These are phyloP conservation scores for Ogataea dorogensis DNA, from an alignment of 805 yeast genomes.

Conservation along the genomic window DNA sequence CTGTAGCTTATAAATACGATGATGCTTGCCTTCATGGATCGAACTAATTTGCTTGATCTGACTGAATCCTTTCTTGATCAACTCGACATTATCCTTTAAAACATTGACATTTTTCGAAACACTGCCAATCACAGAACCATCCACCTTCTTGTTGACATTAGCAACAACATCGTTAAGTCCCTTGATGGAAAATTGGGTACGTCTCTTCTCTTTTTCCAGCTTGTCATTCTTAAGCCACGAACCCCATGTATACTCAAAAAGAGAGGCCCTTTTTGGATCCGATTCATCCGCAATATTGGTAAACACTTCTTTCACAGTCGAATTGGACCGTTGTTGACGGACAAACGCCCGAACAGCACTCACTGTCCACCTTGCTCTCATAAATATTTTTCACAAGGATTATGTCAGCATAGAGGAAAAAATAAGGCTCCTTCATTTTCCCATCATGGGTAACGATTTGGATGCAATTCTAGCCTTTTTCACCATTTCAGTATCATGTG, in stretches of 20 bases:
- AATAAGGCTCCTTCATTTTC: background rate
- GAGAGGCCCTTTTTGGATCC: conserved; percentile 67
- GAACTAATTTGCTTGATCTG: conserved; percentile 72
- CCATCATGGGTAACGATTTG: background rate
- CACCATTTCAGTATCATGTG: conserved; percentile 32
- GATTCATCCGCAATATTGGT: conserved; percentile 59
- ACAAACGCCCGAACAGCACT: conserved; percentile 3
- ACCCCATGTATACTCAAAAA: conserved; percentile 93
- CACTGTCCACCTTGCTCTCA: conserved; percentile 9
- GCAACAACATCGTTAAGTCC: conserved; percentile 62
- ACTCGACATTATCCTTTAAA: conserved; percentile 22
- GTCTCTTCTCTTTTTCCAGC: conserved; percentile 69
- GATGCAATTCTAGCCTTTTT: background rate
- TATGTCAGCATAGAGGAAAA: conserved; percentile 7
- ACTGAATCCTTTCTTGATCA: conserved; percentile 19
- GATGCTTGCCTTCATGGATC: conserved; percentile 92
- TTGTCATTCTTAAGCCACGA: conserved; percentile 85
- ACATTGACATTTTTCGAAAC: conserved; percentile 20
- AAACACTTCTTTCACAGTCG: conserved; percentile 35
- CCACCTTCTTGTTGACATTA: conserved; percentile 19
- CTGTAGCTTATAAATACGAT: conserved; percentile 75
- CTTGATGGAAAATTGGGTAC: conserved; percentile 76
- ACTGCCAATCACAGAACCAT: conserved; percentile 30
- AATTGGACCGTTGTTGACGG: conserved; percentile 11
- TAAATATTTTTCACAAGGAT: conserved; percentile 6